phyloP scores from a whole-genome alignment of 2,329 filamentous ascomycete species.

The Neobulgaria alba region DNA sequence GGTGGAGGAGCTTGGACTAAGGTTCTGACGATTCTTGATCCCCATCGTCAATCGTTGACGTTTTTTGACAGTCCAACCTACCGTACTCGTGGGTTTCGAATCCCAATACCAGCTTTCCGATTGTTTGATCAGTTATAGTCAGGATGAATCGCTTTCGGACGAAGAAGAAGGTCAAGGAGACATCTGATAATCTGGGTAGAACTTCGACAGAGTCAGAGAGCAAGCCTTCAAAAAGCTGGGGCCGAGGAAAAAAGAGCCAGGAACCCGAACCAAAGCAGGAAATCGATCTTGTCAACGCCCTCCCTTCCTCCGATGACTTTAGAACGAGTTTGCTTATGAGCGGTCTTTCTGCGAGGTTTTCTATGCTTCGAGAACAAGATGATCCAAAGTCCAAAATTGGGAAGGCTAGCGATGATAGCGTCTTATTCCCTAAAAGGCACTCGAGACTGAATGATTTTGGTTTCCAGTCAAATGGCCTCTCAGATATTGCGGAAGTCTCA shows the following conservation, averaged over 20 bases:
- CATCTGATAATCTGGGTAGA: constrained; percentile 33
- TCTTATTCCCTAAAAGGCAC: constrained; percentile 69
- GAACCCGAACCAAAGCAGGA: constrained; percentile 51
- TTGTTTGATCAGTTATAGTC: constrained; percentile 1
- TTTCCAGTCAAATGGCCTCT: constrained; percentile 43
- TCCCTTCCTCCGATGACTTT: constrained; percentile 84
- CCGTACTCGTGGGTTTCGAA: not conserved
- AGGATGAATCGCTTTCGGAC: constrained; percentile 71
- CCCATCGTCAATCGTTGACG: not conserved
- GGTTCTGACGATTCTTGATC: not conserved
- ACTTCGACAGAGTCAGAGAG: constrained; percentile 48
- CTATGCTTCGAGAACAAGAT: constrained; percentile 92
- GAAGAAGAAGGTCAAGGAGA: constrained; percentile 62
- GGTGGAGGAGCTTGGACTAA: not conserved
- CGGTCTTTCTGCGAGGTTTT: constrained; percentile 87
- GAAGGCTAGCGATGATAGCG: constrained; percentile 92
- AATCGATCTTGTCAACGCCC: constrained; percentile 62
- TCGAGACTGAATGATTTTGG: constrained; percentile 66
- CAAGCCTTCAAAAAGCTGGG: constrained; percentile 46
- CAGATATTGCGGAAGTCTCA: constrained; percentile 85
- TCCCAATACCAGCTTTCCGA: not conserved
- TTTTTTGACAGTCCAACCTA: too few relatives aligned
- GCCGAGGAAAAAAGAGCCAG: constrained; percentile 43
- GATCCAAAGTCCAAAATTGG: constrained; percentile 82
- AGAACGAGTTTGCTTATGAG: constrained; percentile 94